Base-by-base conservation (phyloP, 805 yeast species). In the Barnettozyma vustinii region DNA sequence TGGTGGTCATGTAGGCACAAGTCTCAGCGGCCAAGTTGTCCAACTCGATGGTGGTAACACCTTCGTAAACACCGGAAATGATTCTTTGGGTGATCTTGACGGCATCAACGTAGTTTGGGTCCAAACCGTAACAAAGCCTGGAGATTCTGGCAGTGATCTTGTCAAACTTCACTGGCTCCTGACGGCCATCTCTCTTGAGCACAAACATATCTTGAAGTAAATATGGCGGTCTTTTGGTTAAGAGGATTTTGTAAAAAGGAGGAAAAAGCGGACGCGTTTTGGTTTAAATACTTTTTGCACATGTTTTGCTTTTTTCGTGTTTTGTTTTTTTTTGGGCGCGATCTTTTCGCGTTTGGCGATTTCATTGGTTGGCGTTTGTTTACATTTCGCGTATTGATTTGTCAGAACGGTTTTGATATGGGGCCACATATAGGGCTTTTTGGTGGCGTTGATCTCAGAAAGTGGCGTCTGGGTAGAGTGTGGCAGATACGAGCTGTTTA, bases 1-100 rank as follows among this genome's bases (percentile, higher is more conserved):
- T 80, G 12, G 98, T 92, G 51, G 97, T 90, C 97, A 94, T 88
- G 64, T 85, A 87, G 40, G 98, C 98, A 50, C 97, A 96, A 35
- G 97, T 90, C 70, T 94, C 99, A 40, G 98, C 97, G 44, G 98
- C 91, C 46, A 84, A 68, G 60, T 83, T 81, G 58, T 83, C 90
- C 52, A 86, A 72, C 67, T 94, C 97, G 52, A 85, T 79, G 48
- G 98, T 94, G 62, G 92, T 90, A 46, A 94, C 99, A 62, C 98
- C 98, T 63, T 89, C 95, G 68, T 92, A 94, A 49, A 94, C 97
- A 66, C 99, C 99, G 13, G 94, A 80, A 54, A 90, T 91, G 59
- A 92, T 95, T 64, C 96, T 80, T 69, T 94, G 98, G 20, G 99
- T 92, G 69, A 94, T 90, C 56, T 94, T 87, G 48, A 87, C 96